Evolutionary conservation across 495 filamentous ascomycete species (phyloP).

Genomic region (Aspergillus incahuasiensis): DNA sequence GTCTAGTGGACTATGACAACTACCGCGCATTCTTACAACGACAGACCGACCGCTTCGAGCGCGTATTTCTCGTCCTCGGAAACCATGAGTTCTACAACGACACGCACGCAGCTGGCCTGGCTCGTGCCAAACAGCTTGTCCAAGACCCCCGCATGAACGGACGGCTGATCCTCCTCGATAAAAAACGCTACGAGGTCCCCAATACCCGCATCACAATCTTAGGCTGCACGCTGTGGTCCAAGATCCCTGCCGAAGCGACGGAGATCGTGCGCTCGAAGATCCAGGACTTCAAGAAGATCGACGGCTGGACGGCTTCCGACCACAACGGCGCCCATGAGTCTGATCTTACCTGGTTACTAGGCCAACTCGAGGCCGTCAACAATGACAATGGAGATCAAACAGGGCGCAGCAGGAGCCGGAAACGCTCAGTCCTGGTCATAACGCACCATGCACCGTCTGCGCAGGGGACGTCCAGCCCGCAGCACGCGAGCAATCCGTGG

Average conservation of each 20-base stretch:
- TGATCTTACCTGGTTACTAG: constrained; percentile 43
- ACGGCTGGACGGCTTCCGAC: constrained; percentile 42
- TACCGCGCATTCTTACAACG: constrained; percentile 48
- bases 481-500: constrained; percentile 38
- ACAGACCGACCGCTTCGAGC: constrained; percentile 39
- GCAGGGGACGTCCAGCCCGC: constrained; percentile 35
- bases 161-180: constrained; percentile 45
- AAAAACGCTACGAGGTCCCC: constrained; percentile 37
- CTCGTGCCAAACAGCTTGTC: constrained; percentile 39
- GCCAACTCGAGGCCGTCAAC: constrained; percentile 31
- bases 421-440: constrained; percentile 38
- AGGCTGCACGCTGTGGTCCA: constrained; percentile 55
- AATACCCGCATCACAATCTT: constrained; percentile 41
- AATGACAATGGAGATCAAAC: constrained; percentile 17
- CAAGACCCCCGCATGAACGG: constrained; percentile 39
- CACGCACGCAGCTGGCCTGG: constrained; percentile 32
- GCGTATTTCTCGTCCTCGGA: constrained; percentile 51
- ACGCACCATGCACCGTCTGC: constrained; percentile 52
- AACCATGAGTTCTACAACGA: constrained; percentile 57
- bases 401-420: background rate
- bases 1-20: constrained; percentile 46
- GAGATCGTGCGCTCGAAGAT: constrained; percentile 28
- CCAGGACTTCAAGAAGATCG: constrained; percentile 47
- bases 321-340: constrained; percentile 43
- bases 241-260: constrained; percentile 32